Base-by-base conservation (phyloP, 352 stramenopile species). In the Pythium angustatum region DNA sequence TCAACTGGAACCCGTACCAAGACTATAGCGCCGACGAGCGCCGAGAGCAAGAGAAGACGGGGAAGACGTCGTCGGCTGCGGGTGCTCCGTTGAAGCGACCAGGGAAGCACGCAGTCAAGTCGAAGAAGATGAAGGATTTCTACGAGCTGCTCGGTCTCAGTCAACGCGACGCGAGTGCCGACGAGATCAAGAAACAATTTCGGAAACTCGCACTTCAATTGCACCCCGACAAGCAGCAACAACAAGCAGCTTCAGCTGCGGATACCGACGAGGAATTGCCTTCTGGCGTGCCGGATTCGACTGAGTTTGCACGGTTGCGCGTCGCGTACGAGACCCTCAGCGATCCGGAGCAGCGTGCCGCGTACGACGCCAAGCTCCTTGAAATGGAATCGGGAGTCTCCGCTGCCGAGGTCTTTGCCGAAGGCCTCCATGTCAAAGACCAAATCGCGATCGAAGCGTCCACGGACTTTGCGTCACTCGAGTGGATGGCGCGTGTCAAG, bases 401-500 rank as follows among this genome's bases (percentile, higher is more conserved):
- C 10, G 30, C 36, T 15, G 50, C 58, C 26, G 62, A 73, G 22
- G n/a, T 47, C 0, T 54, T 57, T 22, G 40, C 48, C 3, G 58
- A 65, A 6, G 58, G 52, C n/a, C 54, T 84, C 31, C 51, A 78
- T 5, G 82, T 90, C 19, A 79, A 77, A 53, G 56, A 88, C 49
- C 84, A 90, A 55, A 77, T 90, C 41, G 76, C 81, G 27, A 30
- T 93, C 2, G 84, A 93, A 61, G 82, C 80, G 14, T 76, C 77
- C 15, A 85, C 77, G 19, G 81, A 93, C 52, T 91, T 91, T 69
- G 84, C 84, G 31, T 91, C 81, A 5, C 71, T 93, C 3, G 84
- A 93, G 67, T 93, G 84, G 84, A 91, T 93, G 80, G 79, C 78
- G 8, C 79, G 84, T 5, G 78, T 93, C 17, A 91, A 93, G 62